phyloP scores from a whole-genome alignment of 768 basidiomycete genomes.

The Amanita jacksonii region DNA sequence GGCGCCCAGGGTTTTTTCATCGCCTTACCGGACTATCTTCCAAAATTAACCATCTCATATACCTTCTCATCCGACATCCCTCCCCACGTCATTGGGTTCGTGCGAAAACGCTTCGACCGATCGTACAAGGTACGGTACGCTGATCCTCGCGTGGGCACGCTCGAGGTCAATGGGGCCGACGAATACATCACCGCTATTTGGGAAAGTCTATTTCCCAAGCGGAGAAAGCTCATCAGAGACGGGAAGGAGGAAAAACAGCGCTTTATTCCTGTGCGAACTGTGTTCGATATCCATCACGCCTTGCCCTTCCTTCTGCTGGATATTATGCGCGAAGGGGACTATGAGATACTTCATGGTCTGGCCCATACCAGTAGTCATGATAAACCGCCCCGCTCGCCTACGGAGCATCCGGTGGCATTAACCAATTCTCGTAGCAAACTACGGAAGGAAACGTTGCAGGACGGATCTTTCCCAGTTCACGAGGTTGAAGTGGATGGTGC shows the following conservation, averaged over 20 bases:
- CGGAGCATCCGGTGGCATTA: too few species aligned
- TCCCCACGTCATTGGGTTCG: neutral
- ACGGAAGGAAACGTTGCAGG: neutral
- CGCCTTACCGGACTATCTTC: slow-evolving; percentile 2
- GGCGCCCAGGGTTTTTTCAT: slow-evolving; percentile 3
- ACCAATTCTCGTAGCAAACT: neutral
- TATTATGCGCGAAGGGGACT: neutral
- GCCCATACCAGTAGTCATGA: too few species aligned
- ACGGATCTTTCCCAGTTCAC: neutral
- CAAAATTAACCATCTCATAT: slow-evolving; percentile 1
- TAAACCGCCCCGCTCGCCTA: too few species aligned
- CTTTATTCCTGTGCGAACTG: neutral
- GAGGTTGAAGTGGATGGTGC: neutral
- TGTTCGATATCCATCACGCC: too few species aligned
- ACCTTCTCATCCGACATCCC: neutral
- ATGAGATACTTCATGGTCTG: neutral
- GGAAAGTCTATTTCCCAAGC: slow-evolving; percentile 7
- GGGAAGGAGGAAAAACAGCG: neutral
- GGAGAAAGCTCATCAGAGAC: neutral
- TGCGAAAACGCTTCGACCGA: neutral
- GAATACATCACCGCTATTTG: slow-evolving; percentile 5
- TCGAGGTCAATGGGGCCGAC: slow-evolving; percentile 3
- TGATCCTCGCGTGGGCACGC: neutral
- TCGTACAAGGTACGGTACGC: neutral
- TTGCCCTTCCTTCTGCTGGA: too few species aligned